A percentile compares a stretch with the other conserved stretches of the same genome.
Evolutionary conservation across 2,329 filamentous ascomycete species (phyloP).

Genomic region (Helotiales sp.): DNA sequence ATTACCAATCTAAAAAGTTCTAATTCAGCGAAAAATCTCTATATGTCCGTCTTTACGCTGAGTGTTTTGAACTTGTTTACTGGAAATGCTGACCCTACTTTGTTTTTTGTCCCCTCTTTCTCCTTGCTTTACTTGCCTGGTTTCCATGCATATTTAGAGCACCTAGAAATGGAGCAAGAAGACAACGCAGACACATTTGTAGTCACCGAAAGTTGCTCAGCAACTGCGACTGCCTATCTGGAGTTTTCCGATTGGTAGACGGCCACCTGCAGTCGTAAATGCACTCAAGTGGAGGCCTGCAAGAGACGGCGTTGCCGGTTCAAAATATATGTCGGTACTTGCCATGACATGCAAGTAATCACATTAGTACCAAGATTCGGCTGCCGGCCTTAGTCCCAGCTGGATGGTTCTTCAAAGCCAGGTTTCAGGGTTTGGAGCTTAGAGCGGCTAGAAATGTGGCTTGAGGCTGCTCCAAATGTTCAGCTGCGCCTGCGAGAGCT

Average conservation of each 20-base stretch:
- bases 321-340: background rate
- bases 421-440: background rate
- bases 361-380: background rate
- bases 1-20: too few relatives aligned
- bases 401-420: background rate
- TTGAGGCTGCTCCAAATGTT: background rate
- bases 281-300: background rate
- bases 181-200: too few relatives aligned
- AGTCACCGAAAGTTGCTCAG: too few relatives aligned
- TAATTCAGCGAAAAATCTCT: too few relatives aligned
- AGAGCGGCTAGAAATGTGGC: constrained; percentile 7
- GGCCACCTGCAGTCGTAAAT: background rate
- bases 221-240: too few relatives aligned
- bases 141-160: background rate
- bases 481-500: constrained; percentile 3
- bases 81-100: background rate
- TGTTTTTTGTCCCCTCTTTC: too few relatives aligned
- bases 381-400: background rate
- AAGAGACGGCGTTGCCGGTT: background rate
- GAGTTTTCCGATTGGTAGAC: too few relatives aligned
- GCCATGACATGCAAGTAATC: background rate
- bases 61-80: background rate
- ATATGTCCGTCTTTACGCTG: too few relatives aligned
- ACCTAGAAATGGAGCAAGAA: too few relatives aligned
- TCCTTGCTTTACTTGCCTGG: background rate